Evolutionary conservation across 257 asterid species (phyloP).

Genomic region (Solanum habrochaites): DNA sequence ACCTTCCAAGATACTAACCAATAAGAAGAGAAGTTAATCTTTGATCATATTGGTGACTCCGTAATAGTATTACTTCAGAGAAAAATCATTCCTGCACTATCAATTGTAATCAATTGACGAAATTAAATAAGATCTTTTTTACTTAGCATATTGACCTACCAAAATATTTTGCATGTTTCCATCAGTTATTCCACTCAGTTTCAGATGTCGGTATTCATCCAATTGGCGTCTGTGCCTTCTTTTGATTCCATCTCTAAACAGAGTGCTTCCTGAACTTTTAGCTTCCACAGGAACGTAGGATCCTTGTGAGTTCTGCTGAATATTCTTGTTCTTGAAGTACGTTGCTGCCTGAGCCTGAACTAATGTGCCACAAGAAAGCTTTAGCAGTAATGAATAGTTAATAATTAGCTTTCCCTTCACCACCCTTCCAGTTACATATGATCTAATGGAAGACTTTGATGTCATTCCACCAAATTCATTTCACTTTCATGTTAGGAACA

Average conservation of each 20-base stretch:
- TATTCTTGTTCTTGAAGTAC: constrained; percentile 43
- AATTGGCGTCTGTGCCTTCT: constrained; percentile 40
- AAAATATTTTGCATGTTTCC: background rate
- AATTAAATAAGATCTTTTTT: background rate
- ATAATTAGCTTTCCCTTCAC: background rate
- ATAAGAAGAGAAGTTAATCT: background rate
- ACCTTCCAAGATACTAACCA: background rate
- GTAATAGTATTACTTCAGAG: background rate
- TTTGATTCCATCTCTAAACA: constrained; percentile 54
- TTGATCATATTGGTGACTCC: background rate
- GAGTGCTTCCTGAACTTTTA: constrained; percentile 44
- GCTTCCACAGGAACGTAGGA: constrained; percentile 11
- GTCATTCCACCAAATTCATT: background rate
- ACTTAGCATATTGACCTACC: background rate
- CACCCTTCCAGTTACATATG: background rate
- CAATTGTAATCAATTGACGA: background rate
- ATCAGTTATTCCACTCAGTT: background rate
- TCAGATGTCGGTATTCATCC: constrained; percentile 6
- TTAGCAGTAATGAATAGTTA: background rate
- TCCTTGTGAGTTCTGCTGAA: constrained; percentile 12
- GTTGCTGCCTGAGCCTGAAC: constrained; percentile 67
- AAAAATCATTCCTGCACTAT: constrained; percentile 4
- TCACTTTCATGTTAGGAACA: background rate
- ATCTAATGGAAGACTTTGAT: background rate
- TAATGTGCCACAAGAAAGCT: constrained; percentile 22